phyloP scores from a whole-genome alignment of 495 filamentous ascomycete genomes.

The Corynascus novoguineensis region DNA sequence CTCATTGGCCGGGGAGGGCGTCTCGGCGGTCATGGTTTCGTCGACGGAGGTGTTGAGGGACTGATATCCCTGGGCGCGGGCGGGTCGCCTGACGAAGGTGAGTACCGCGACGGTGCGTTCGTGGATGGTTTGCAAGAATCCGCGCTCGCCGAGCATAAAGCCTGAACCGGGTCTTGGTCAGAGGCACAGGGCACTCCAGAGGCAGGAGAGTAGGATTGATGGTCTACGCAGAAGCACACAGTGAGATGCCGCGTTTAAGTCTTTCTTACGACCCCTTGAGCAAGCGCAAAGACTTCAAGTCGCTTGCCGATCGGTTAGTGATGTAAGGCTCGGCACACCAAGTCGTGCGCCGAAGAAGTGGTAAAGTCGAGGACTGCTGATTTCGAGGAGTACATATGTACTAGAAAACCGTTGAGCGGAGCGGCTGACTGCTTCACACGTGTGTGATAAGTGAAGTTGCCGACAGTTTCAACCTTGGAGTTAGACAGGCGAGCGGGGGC shows the following conservation, averaged over 20 bases:
- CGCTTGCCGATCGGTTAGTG: constrained; percentile 42
- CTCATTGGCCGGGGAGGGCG: constrained; percentile 28
- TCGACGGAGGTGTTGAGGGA: background rate
- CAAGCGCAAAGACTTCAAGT: constrained; percentile 61
- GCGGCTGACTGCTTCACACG: background rate
- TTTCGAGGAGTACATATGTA: constrained; percentile 23
- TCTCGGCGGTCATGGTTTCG: constrained; percentile 11
- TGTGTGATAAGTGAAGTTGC: background rate
- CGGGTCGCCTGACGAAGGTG: constrained; percentile 5
- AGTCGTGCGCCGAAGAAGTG: constrained; percentile 25
- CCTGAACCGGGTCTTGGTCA: background rate
- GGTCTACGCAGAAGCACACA: constrained; percentile 9
- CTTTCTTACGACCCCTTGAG: constrained; percentile 49
- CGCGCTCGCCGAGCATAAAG: constrained; percentile 1
- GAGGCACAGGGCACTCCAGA: background rate
- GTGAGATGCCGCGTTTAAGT: constrained; percentile 33
- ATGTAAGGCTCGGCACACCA: constrained; percentile 30
- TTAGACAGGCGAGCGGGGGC: background rate
- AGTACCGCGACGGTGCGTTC: constrained; percentile 3
- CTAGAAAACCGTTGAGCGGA: background rate
- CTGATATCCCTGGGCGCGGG: constrained; percentile 11
- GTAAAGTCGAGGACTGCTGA: constrained; percentile 16
- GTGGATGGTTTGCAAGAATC: constrained; percentile 1
- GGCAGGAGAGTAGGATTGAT: background rate
- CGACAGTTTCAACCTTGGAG: background rate